These are phyloP conservation scores for Hemileccinum impolitum DNA, from an alignment of 768 basidiomycete genomes.

Conservation along the genomic window DNA sequence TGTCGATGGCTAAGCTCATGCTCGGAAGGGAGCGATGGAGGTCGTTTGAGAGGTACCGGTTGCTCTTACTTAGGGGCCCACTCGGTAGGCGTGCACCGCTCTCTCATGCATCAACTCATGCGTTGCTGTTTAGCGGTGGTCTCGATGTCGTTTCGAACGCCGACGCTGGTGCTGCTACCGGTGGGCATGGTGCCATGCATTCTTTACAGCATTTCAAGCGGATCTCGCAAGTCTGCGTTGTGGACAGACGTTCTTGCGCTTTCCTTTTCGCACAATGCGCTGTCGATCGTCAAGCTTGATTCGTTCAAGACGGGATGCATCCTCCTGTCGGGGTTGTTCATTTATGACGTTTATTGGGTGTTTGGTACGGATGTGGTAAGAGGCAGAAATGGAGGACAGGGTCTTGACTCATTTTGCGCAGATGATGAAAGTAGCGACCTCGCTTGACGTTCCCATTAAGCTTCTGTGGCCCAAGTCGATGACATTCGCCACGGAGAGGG, in stretches of 20 bases:
- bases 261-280: constrained; percentile 78
- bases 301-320: constrained; percentile 85
- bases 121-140: constrained; percentile 30
- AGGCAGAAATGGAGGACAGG: constrained; percentile 8
- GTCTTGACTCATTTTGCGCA: constrained; percentile 25
- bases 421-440: constrained; percentile 94
- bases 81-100: constrained; percentile 34
- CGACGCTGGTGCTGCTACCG: constrained; percentile 54
- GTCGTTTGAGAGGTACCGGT: constrained; percentile 44
- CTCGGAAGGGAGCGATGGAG: constrained; percentile 58
- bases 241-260: constrained; percentile 75
- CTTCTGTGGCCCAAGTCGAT: constrained; percentile 80
- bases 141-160: constrained; percentile 51
- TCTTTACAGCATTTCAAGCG: constrained; percentile 50
- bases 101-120: constrained; percentile 4
- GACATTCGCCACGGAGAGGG: constrained; percentile 44
- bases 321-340: constrained; percentile 77
- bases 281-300: constrained; percentile 80
- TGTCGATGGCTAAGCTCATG: constrained; percentile 46
- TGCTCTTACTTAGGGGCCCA: constrained; percentile 45
- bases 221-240: constrained; percentile 55
- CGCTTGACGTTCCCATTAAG: constrained; percentile 91
- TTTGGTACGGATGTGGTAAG: constrained; percentile 83
- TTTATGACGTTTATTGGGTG: constrained; percentile 97
- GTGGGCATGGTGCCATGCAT: constrained; percentile 62